These are phyloP conservation scores for Alternaria dauci DNA, from an alignment of 2,329 filamentous ascomycete genomes.

Conservation along the genomic window DNA sequence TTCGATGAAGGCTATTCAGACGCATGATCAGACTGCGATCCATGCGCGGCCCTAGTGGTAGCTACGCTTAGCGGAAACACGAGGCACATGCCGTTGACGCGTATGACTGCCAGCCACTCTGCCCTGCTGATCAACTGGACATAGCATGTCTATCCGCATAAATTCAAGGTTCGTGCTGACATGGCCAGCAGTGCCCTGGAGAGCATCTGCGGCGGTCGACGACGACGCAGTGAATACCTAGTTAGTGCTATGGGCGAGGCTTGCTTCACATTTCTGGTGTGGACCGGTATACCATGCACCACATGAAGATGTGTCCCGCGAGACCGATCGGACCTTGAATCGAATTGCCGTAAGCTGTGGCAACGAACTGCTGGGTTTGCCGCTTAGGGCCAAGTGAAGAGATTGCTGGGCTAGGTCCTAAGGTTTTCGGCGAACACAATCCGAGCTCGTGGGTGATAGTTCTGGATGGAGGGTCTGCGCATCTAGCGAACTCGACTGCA, in stretches of 20 bases:
- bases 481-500: not conserved
- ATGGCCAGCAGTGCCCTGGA: not conserved
- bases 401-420: constrained; percentile 9
- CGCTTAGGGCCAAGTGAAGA: constrained; percentile 16
- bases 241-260: not conserved
- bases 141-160: not conserved
- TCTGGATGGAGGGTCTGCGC: not conserved
- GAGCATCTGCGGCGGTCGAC: not conserved
- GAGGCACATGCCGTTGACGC: constrained; percentile 28
- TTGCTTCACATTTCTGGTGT: not conserved
- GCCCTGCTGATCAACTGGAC: constrained; percentile 36
- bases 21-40: constrained; percentile 30
- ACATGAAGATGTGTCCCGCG: constrained; percentile 10
- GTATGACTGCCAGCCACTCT: constrained; percentile 22
- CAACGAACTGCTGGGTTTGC: constrained; percentile 1
- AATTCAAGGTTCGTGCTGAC: constrained; percentile 6
- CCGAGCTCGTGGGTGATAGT: not conserved
- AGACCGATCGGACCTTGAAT: constrained; percentile 14
- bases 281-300: not conserved
- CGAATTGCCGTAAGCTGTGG: constrained; percentile 1
- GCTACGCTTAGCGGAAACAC: constrained; percentile 22
- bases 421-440: constrained; percentile 6
- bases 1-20: constrained; percentile 13
- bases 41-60: constrained; percentile 32
- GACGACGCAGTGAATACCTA: not conserved